Conservation (phyloP, 345 rosid genomes). For the Pistacia integerrima region DNA sequence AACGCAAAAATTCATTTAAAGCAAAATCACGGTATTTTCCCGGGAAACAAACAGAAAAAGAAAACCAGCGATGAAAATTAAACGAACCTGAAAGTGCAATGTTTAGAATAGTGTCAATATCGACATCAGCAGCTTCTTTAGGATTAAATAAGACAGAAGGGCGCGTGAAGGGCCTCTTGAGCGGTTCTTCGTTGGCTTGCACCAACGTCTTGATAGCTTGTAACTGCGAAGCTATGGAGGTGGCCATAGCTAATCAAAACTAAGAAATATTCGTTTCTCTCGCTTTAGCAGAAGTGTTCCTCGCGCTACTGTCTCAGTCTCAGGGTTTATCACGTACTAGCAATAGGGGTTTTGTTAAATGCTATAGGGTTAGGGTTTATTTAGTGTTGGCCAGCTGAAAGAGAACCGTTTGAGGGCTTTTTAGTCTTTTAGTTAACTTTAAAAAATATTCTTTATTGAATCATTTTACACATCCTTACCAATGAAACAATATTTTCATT, state of each 20-base stretch:
- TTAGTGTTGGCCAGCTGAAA: not conserved
- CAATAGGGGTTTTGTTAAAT: too few relatives aligned
- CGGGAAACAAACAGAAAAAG: not conserved
- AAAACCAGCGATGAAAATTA: slow-evolving; percentile 1
- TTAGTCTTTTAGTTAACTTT: not conserved
- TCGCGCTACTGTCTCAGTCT: too few relatives aligned
- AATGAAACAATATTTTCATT: too few relatives aligned
- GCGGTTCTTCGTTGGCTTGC: slow-evolving; percentile 55
- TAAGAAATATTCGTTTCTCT: not conserved
- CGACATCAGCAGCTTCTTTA: slow-evolving; percentile 75
- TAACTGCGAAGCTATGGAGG: slow-evolving; percentile 66
- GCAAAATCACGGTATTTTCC: not conserved
- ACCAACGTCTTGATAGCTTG: slow-evolving; percentile 55
- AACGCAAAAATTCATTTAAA: too few relatives aligned
- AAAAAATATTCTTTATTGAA: not conserved
- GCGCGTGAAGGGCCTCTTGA: slow-evolving; percentile 55
- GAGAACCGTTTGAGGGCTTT: not conserved
- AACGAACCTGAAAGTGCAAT: slow-evolving; percentile 62
- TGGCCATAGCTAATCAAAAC: slow-evolving; percentile 41
- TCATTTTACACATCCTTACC: too few relatives aligned
- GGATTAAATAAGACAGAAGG: slow-evolving; percentile 59
- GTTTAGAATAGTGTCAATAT: slow-evolving; percentile 58
- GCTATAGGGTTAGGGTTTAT: slow-evolving; percentile 12
- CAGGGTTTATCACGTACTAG: too few relatives aligned
- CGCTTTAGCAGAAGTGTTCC: not conserved